Evolutionary conservation across 2,329 filamentous ascomycete genomes (phyloP), one percentile per base, ranked within the genome.

Genomic region (Sporothrix mexicana): DNA sequence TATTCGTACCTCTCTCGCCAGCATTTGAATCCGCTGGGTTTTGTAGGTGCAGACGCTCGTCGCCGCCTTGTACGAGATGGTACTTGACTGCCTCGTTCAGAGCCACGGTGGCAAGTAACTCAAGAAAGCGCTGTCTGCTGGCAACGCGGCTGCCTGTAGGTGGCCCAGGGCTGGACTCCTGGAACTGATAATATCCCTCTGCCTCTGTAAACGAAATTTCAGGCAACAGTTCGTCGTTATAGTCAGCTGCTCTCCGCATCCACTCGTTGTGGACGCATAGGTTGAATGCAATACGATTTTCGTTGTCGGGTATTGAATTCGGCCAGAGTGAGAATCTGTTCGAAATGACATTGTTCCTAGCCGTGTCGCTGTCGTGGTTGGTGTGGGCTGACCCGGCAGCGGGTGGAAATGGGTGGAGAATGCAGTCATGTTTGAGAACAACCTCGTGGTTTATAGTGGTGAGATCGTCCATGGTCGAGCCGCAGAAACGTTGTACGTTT

Each of bases 11-110:
- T 5, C 2, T 51, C 30, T 23, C 43, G 41, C 5, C 20, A 15
- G 10, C 13, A 3, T 13, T n/a, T 6, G 4, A n/a, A 47, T 41
- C 13, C 25, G 49, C 66, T 13, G 25, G 17, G 2, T 2, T 36
- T 36, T 6, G 30, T 36, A 74, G 36, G 41, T 70, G 59, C 30
- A 72, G 20, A 3, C 73, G 73, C 45, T 74, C 66, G 20, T 74
- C 73, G n/a, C 73, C 70, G 6, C 73, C 70, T 15, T 74, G 70
- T 36, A 61, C 61, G 9, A 74, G 67, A 13, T 72, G 70, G 23
- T 62, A 67, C 36, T 70, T 61, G 43, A 74, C 73, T 0, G 73
- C 73, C 30, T 74, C 73, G 23, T n/a, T 47, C 0, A 74, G 61
- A 4, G 72, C 69, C 2, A 71, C 62, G 30, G 17, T 23, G n/a